Conservation (phyloP, 805 yeast species). For the Kodamaea fukazawae region DNA sequence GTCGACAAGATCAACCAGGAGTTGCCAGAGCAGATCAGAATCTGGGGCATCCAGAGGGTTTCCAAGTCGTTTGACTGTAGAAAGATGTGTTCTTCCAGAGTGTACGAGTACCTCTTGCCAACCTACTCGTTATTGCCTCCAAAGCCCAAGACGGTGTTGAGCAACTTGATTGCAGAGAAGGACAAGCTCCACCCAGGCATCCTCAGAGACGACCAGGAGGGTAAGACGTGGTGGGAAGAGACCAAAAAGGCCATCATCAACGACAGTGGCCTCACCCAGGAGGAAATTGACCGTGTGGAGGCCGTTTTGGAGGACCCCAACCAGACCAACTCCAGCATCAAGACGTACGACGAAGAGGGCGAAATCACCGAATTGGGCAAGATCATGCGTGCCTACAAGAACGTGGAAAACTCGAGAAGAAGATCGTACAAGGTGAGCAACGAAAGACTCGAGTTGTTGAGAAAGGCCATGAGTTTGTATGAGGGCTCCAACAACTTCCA, state of each 20-base stretch:
- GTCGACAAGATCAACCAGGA: constrained; percentile 67
- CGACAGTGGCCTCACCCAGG: constrained; percentile 32
- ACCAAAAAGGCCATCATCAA: constrained; percentile 38
- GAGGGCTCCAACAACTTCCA: constrained; percentile 91
- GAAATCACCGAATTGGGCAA: constrained; percentile 36
- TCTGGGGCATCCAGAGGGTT: constrained; percentile 90
- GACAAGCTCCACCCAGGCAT: constrained; percentile 55
- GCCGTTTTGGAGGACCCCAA: constrained; percentile 10
- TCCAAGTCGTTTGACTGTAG: constrained; percentile 93
- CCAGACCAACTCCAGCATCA: constrained; percentile 20
- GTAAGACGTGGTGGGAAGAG: constrained; percentile 71
- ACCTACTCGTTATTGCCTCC: constrained; percentile 90
- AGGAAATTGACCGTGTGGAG: constrained; percentile 21
- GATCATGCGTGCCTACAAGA: constrained; percentile 52
- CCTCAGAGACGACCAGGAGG: constrained; percentile 63
- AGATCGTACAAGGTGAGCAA: constrained; percentile 64
- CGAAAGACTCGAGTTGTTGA: constrained; percentile 60
- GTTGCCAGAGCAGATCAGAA: constrained; percentile 81
- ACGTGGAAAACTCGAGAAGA: constrained; percentile 63
- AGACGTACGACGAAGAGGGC: constrained; percentile 32
- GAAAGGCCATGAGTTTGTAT: constrained; percentile 68
- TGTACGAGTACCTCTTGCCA: constrained; percentile 92
- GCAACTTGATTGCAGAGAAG: constrained; percentile 54
- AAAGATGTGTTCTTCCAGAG: constrained; percentile 91
- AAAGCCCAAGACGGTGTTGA: constrained; percentile 69